Conservation (phyloP, 2,329 filamentous ascomycete genomes). For the Penicillium glabrum region DNA sequence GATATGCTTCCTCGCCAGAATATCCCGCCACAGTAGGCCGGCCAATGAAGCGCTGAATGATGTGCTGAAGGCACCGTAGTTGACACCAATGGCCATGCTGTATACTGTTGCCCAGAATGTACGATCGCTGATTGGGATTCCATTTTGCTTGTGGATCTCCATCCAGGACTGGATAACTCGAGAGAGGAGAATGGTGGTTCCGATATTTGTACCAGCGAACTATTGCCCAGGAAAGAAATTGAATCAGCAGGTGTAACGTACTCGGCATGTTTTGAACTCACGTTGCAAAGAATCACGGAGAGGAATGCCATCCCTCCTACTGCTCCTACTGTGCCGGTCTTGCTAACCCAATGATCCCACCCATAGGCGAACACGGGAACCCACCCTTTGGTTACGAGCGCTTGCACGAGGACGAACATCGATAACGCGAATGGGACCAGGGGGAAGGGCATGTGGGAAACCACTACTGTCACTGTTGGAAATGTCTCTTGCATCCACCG, state of each 20-base stretch:
- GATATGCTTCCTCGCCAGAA: conserved; percentile 67
- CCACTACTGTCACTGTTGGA: conserved; percentile 65
- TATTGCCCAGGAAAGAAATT: conserved; percentile 32
- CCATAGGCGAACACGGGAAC: conserved; percentile 70
- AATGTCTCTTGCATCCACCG: conserved; percentile 69
- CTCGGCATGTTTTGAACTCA: conserved; percentile 44
- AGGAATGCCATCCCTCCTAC: conserved; percentile 73
- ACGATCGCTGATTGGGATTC: conserved; percentile 57
- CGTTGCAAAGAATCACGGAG: conserved; percentile 70
- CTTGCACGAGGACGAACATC: conserved; percentile 75
- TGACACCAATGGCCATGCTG: conserved; percentile 71
- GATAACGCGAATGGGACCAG: conserved; percentile 70
- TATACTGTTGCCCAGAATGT: conserved; percentile 75
- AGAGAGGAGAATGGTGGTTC: conserved; percentile 70
- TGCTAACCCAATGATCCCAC: conserved; percentile 71
- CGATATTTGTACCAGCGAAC: conserved; percentile 77
- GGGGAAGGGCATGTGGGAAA: conserved; percentile 65
- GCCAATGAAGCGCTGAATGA: conserved; percentile 72
- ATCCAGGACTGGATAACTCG: conserved; percentile 70
- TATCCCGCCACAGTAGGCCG: conserved; percentile 71
- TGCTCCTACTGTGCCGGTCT: conserved; percentile 66
- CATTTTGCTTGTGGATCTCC: conserved; percentile 53
- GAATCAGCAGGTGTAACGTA: background rate
- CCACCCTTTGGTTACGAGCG: conserved; percentile 72
- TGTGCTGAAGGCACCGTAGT: conserved; percentile 72